Conservation (phyloP, 257 asterid genomes). For the Verbena officinalis region DNA sequence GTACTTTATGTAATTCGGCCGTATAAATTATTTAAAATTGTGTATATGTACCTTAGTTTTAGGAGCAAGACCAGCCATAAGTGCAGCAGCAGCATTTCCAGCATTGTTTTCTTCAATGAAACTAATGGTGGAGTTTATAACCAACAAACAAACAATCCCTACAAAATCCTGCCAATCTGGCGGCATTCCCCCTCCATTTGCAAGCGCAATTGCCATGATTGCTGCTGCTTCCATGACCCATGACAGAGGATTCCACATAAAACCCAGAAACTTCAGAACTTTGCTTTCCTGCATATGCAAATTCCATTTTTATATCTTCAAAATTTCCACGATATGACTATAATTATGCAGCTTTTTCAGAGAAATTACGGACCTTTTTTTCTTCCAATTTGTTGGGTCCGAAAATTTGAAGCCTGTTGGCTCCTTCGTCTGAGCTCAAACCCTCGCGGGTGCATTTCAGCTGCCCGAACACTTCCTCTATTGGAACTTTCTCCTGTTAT, state of each 20-base stretch:
- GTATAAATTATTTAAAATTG: too few species aligned
- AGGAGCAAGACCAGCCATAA: slow-evolving; percentile 46
- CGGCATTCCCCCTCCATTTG: slow-evolving; percentile 76
- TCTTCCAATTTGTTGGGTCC: slow-evolving; percentile 95
- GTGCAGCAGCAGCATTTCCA: slow-evolving; percentile 54
- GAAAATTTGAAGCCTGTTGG: slow-evolving; percentile 63
- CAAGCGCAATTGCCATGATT: slow-evolving; percentile 82
- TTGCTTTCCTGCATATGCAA: slow-evolving; percentile 66
- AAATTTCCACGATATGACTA: too few species aligned
- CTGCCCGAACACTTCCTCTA: slow-evolving; percentile 81
- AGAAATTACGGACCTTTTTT: slow-evolving; percentile 48
- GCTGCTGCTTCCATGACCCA: slow-evolving; percentile 99
- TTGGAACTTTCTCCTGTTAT: slow-evolving; percentile 76
- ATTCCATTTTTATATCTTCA: not conserved
- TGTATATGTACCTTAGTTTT: slow-evolving; percentile 36
- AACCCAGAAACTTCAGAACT: slow-evolving; percentile 75
- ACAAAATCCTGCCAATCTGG: slow-evolving; percentile 96
- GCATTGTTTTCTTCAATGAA: slow-evolving; percentile 53
- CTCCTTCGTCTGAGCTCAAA: slow-evolving; percentile 66
- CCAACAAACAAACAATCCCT: slow-evolving; percentile 54
- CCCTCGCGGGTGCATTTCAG: slow-evolving; percentile 77
- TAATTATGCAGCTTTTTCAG: too few species aligned
- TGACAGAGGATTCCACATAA: slow-evolving; percentile 99
- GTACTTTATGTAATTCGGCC: too few species aligned
- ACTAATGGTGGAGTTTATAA: slow-evolving; percentile 52